Base-by-base conservation (phyloP, 768 basidiomycete genomes). In the Mycena galericulata region DNA sequence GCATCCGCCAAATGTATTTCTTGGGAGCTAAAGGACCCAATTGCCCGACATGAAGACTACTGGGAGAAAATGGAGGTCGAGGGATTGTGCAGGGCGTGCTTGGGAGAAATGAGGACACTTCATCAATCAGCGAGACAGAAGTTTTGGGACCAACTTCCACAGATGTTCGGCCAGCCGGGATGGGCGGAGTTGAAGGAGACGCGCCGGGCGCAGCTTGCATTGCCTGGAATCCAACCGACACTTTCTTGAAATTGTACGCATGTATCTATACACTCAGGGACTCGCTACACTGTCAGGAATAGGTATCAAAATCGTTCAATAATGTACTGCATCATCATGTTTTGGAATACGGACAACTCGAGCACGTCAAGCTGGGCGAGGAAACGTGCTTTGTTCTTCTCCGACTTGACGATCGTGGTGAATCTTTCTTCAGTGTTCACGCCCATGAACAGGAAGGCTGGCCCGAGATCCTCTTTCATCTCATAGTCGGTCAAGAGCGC, bases 101-200 rank as follows among this genome's bases (percentile, higher is more conserved):
- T n/a, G n/a, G n/a, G n/a, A n/a, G n/a, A n/a, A n/a, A n/a, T n/a
- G n/a, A n/a, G n/a, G n/a, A n/a, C n/a, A n/a, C n/a, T n/a, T n/a
- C n/a, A n/a, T n/a, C n/a, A n/a, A n/a, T n/a, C n/a, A n/a, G n/a
- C n/a, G n/a, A 41, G 62, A 29, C n/a, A 64, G 30, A 14, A 46
- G 4, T 47, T 43, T 22, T 56, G 62, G 62, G 53, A 45, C n/a
- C 20, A 18, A 17, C 62, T 63, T 18, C 51, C 62, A 3, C 14
- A 20, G 26, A 45, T 46, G 32, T 64, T 56, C 17, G 43, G 34
- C 27, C 32, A 56, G 34, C 62, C 62, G 4, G 32, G 15, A 0
- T 56, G 54, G 62, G 54, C 56, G 2, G 14, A 10, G 4, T 34
- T 64, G 45, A 22, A 46, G 34, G 53, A n/a, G n/a, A 32, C 34